Conservation (phyloP, 257 asterid species). For the Solanum bulbocastanum region DNA sequence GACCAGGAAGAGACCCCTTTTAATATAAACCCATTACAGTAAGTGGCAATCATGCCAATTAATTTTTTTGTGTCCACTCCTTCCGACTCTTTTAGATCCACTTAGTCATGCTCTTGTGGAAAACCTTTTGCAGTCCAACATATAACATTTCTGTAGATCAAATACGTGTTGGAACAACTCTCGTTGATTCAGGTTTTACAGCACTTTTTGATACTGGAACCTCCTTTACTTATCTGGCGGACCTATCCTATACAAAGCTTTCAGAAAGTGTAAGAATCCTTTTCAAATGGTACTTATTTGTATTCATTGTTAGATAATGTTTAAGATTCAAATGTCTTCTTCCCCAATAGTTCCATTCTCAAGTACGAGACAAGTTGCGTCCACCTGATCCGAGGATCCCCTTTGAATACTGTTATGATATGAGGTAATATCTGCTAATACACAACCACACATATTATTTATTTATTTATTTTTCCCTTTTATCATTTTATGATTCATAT, state of each 20-base stretch:
- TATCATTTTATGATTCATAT: constrained; percentile 2
- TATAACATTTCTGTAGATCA: constrained; percentile 49
- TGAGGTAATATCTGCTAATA: constrained; percentile 43
- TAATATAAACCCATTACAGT: constrained; percentile 45
- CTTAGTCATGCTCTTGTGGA: background rate
- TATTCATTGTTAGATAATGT: background rate
- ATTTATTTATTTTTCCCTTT: background rate
- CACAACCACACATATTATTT: background rate
- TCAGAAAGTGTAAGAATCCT: constrained; percentile 47
- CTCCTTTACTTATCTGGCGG: constrained; percentile 73
- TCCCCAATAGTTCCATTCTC: constrained; percentile 48
- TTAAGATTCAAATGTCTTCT: constrained; percentile 5
- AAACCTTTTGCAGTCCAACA: constrained; percentile 49
- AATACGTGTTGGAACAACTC: constrained; percentile 51
- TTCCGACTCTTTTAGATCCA: background rate
- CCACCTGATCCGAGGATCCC: constrained; percentile 67
- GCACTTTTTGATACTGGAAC: constrained; percentile 87
- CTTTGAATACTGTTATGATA: constrained; percentile 63
- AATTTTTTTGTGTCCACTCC: background rate
- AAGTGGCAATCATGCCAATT: constrained; percentile 22
- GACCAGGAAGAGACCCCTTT: constrained; percentile 79
- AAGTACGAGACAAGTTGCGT: constrained; percentile 36
- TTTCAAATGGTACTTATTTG: background rate
- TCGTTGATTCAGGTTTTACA: constrained; percentile 41
- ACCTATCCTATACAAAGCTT: constrained; percentile 47